Percentiles rank a stretch among this genome's conserved stretches.
phyloP scores from a whole-genome alignment of 1,284 basidiomycete genomes.

The Dichomitus squalens region DNA sequence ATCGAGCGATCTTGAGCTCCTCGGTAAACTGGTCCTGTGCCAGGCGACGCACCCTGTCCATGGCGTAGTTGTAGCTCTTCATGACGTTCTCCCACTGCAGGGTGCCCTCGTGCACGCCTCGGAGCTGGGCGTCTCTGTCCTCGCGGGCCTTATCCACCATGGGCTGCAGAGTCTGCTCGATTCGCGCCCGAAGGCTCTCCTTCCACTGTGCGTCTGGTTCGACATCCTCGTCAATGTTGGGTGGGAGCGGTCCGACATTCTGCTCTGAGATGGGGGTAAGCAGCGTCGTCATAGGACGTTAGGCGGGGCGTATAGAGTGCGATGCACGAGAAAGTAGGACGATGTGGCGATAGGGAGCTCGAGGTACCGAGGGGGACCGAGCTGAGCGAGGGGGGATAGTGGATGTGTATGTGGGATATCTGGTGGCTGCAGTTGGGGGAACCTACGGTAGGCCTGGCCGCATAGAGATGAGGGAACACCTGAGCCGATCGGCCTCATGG shows the following conservation, averaged over 20 bases:
- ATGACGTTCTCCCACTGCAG: slow-evolving; percentile 36
- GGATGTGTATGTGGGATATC: slow-evolving; percentile 14
- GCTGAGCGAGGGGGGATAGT: slow-evolving; percentile 8
- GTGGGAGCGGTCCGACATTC: slow-evolving; percentile 26
- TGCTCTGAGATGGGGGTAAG: slow-evolving; percentile 23
- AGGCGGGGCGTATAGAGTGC: slow-evolving; percentile 5
- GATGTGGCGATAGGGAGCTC: slow-evolving; percentile 22
- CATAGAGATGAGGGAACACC: slow-evolving; percentile 27
- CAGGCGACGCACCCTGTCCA: slow-evolving; percentile 35
- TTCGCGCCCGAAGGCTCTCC: slow-evolving; percentile 39
- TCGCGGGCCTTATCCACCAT: slow-evolving; percentile 53
- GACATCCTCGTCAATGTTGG: slow-evolving; percentile 36
- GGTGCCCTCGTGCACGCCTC: slow-evolving; percentile 31
- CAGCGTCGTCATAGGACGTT: slow-evolving; percentile 26
- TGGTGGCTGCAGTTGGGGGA: slow-evolving; percentile 11
- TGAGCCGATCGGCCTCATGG: slow-evolving; percentile 44
- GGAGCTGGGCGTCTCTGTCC: slow-evolving; percentile 41
- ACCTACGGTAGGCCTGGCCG: slow-evolving; percentile 21
- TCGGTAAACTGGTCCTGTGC: slow-evolving; percentile 33
- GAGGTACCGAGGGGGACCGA: slow-evolving; percentile 20
- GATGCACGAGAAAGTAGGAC: slow-evolving; percentile 15
- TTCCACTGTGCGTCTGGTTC: slow-evolving; percentile 60
- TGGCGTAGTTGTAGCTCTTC: slow-evolving; percentile 40
- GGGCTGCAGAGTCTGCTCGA: slow-evolving; percentile 44
- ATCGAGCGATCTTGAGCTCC: slow-evolving; percentile 27